Conservation (phyloP, 257 asterid genomes). For the Nyctanthes arbortristis region DNA sequence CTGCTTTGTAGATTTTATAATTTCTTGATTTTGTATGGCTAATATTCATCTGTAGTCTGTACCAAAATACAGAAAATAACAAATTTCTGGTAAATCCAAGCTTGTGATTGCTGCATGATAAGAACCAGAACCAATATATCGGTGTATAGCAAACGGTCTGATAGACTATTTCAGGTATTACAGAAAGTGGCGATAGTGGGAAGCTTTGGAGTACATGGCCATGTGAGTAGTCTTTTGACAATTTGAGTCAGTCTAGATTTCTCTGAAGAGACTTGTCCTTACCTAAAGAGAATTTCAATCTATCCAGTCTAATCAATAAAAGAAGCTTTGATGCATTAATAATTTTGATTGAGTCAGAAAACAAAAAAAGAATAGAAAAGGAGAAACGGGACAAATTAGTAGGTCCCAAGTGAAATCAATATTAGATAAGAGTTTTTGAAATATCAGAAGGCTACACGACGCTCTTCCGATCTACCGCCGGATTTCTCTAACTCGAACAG, state of each 20-base stretch:
- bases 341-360: constrained; percentile 11
- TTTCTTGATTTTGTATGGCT: too few relatives aligned
- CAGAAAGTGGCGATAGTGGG: too few relatives aligned
- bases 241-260: too few relatives aligned
- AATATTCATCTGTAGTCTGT: too few relatives aligned
- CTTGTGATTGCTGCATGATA: constrained; percentile 5
- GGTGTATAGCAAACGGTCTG: not conserved
- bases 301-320: not conserved
- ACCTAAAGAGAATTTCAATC: too few relatives aligned
- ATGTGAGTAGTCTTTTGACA: constrained; percentile 1
- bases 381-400: constrained; percentile 10
- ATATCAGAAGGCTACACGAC: not conserved
- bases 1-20: too few relatives aligned
- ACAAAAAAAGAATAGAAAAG: constrained; percentile 14
- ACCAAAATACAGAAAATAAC: constrained; percentile 24
- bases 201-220: too few relatives aligned
- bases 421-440: not conserved
- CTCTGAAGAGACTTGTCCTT: too few relatives aligned
- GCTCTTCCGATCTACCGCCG: too few relatives aligned
- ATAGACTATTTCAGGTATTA: not conserved
- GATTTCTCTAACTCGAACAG: too few relatives aligned
- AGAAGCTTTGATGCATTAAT: not conserved
- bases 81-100: not conserved
- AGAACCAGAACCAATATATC: too few relatives aligned
- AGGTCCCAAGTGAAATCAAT: constrained; percentile 32